Base-by-base conservation (phyloP, 371 early-diverging fungal genomes). In the Mucor sp. region DNA sequence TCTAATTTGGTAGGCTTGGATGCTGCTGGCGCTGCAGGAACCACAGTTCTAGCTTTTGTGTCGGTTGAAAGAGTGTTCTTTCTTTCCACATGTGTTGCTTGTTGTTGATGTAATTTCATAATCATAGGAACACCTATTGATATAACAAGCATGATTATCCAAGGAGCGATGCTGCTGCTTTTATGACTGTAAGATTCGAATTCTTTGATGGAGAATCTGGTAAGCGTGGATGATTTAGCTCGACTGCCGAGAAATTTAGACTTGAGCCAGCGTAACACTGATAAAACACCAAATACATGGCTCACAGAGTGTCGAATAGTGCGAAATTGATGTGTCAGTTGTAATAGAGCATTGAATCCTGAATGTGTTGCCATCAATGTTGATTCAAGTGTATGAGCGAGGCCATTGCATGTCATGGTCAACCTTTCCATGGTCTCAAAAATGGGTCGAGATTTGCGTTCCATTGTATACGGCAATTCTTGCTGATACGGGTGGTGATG, bases 331-430 rank as follows among this genome's bases (percentile, higher is more conserved):
- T 96, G 95, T 32, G 91, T 92, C 15, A 94, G 92, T 47, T 93
- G 95, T 30, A 94, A 85, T 82, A 95, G 90, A 25, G 95, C 95
- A 91, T 94, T 93, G 65, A 94, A 94, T 3, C 91, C 90, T 19
- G 94, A 92, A 75, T 94, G 94, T 3, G 95, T 95, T 25, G 97
- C 94, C 78, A 92, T 88, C 69, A 91, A 92, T 6, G 97, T 95
- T 3, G 93, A 91, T 66, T 95, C 96, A 27, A 96, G 87, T 93
- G 95, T 94, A 60, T 92, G 93, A 6, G 94, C 85, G 70, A 96
- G 91, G 4, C 94, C 94, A 21, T 91, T 92, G 80, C 94, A 95
- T 3, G 95, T 92, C 57, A 91, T 88, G 3, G 94, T 95, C 32
- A 96, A 78, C 12, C 88, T 85, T 66, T 94, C 93, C 27, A 95